Base-by-base conservation (phyloP, 2,329 filamentous ascomycete species). In the Epichloe aotearoae region DNA sequence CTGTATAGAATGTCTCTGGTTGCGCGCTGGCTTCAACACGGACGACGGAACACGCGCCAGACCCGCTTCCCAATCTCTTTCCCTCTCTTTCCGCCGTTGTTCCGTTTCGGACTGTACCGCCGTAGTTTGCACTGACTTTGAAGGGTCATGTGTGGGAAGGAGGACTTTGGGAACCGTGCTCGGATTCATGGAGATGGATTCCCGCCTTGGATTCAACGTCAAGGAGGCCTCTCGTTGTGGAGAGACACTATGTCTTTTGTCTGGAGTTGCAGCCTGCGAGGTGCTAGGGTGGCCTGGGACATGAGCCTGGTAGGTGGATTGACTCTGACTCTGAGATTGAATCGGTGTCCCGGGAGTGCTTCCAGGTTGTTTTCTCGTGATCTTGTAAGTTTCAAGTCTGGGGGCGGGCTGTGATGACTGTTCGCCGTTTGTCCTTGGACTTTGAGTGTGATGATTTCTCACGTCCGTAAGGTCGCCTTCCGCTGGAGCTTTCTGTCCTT, bases 201-300 rank as follows among this genome's bases (percentile, higher is more conserved):
- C 50, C 8, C 58, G 52, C 17, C 57, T 60, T 10, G 50, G 11
- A 7, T 57, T 59, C 42, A 57, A 53, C 52, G 60, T 57, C 15
- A 64, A 47, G 0, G 59, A 59, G 1, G 50, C 57, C 2, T 61
- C 59, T 4, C 59, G 61, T 14, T 62, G 59, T 30, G 66, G 50
- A 3, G 60, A 59, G 36, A 48, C 43, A n/a, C 38, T 53, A 41
- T 20, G 53, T 50, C 17, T 52, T 40, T 36, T 59, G 23, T 45
- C 49, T n/a, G 47, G 42, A 8, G 39, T 42, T 3, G 51, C 14
- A n/a, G 45, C 10, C n/a, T 30, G 50, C 20, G 46, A 15, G 26
- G 40, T 17, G 19, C 20, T 26, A 12, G 34, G 17, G 30, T 54
- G 51, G 4, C 54, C 54, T 2, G 56, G 55, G 5, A 42, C 34